These are phyloP conservation scores for Malus hybrid DNA, from an alignment of 331 rosid genomes.

Conservation along the genomic window DNA sequence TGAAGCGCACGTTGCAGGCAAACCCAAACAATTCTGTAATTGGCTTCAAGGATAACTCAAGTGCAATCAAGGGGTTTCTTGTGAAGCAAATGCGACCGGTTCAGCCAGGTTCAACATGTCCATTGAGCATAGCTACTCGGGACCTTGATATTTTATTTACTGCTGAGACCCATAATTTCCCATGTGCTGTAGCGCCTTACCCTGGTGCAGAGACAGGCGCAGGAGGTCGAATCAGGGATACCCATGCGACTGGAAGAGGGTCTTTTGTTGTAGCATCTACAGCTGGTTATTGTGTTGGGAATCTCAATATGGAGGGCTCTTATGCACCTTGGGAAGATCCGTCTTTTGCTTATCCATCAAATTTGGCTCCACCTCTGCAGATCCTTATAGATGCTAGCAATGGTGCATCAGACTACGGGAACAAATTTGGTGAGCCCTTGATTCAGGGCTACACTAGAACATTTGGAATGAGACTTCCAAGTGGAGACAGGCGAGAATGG, in stretches of 20 bases:
- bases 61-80: conserved; percentile 75
- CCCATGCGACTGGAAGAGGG: conserved; percentile 93
- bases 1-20: conserved; percentile 73
- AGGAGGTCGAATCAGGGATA: conserved; percentile 92
- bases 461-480: conserved; percentile 88
- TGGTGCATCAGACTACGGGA: conserved; percentile 95
- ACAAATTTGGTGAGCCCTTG: conserved; percentile 93
- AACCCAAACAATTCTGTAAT: conserved; percentile 79
- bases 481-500: conserved; percentile 93
- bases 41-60: conserved; percentile 90
- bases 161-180: conserved; percentile 96
- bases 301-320: conserved; percentile 59
- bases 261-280: conserved; percentile 82
- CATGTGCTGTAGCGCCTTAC: conserved; percentile 95
- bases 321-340: conserved; percentile 93
- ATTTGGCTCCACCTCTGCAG: conserved; percentile 79
- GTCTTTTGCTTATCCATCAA: conserved; percentile 73
- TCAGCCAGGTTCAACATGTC: conserved; percentile 64
- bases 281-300: conserved; percentile 93
- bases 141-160: conserved; percentile 73
- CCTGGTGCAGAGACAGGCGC: conserved; percentile 96
- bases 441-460: conserved; percentile 90
- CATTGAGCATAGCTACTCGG: conserved; percentile 22
- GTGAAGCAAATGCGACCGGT: conserved; percentile 65
- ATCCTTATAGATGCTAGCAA: conserved; percentile 80